phyloP scores from a whole-genome alignment of 805 yeast species.

The Kodamaea kaohsiungensis region DNA sequence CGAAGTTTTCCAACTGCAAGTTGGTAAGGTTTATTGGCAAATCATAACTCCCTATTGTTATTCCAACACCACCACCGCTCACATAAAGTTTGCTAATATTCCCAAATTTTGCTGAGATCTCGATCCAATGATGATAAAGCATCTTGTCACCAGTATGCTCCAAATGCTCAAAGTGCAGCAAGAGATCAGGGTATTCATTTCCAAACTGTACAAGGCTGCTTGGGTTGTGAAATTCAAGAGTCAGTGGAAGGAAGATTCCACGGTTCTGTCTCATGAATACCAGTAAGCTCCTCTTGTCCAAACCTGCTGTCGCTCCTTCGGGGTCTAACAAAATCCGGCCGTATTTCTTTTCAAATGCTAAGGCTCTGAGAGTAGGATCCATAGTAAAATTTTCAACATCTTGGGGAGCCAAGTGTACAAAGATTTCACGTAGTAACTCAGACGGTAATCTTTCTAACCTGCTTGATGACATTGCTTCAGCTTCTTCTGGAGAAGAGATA shows the following conservation, averaged over 20 bases:
- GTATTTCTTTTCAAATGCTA: slow-evolving; percentile 2
- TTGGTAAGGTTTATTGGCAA: slow-evolving; percentile 6
- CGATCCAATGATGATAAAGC: slow-evolving; percentile 4
- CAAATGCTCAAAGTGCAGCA: slow-evolving; percentile 7
- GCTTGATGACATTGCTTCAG: not conserved
- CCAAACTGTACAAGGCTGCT: slow-evolving; percentile 3
- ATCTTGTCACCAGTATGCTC: slow-evolving; percentile 6
- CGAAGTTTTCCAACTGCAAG: slow-evolving; percentile 3
- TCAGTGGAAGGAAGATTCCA: slow-evolving; percentile 6
- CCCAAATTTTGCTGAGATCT: slow-evolving; percentile 4
- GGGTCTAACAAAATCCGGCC: slow-evolving; percentile 7
- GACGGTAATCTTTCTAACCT: slow-evolving; percentile 6
- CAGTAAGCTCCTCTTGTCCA: slow-evolving; percentile 3
- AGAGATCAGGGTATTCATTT: slow-evolving; percentile 3
- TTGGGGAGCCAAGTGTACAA: slow-evolving; percentile 3
- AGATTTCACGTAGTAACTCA: not conserved
- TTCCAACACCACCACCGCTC: slow-evolving; percentile 3
- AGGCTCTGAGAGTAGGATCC: not conserved
- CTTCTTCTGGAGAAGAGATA: not conserved
- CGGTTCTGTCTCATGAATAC: slow-evolving; percentile 4
- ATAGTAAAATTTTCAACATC: slow-evolving; percentile 3
- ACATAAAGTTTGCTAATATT: slow-evolving; percentile 4
- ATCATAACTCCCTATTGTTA: slow-evolving; percentile 6
- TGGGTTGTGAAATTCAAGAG: slow-evolving; percentile 6
- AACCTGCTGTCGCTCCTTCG: not conserved